Evolutionary conservation across 129 eudicot species (phyloP).

Genomic region (Calendula officinalis): DNA sequence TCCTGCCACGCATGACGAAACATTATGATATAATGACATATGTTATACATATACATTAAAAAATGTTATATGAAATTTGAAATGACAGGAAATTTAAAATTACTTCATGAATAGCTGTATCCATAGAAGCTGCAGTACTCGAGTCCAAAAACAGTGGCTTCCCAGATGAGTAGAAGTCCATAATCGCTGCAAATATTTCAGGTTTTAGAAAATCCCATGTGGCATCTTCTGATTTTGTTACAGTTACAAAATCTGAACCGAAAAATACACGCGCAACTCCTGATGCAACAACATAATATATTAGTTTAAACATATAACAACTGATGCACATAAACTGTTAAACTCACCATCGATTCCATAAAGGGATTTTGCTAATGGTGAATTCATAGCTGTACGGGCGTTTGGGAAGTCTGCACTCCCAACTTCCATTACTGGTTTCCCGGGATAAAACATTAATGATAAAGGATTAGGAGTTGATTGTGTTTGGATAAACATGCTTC

Average conservation of each 20-base stretch:
- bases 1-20: conserved; percentile 47
- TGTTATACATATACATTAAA: neutral
- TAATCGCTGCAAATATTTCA: conserved; percentile 88
- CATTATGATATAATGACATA: conserved; percentile 7
- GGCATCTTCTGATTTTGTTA: conserved; percentile 82
- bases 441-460: conserved; percentile 91
- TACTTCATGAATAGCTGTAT: conserved; percentile 91
- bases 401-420: conserved; percentile 97
- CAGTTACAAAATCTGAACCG: conserved; percentile 92
- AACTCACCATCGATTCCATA: conserved; percentile 83
- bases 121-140: conserved; percentile 77
- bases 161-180: conserved; percentile 96
- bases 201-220: conserved; percentile 94
- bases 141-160: conserved; percentile 84
- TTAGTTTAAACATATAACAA: conserved; percentile 5
- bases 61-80: neutral
- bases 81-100: neutral
- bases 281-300: conserved; percentile 25
- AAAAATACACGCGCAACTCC: conserved; percentile 93
- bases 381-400: conserved; percentile 91
- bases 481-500: conserved; percentile 94
- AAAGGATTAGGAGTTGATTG: conserved; percentile 94
- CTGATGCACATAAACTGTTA: neutral
- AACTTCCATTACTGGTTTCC: conserved; percentile 88
- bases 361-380: conserved; percentile 78